Base-by-base conservation (phyloP, 352 stramenopile genomes). In the Phytophthora chlamydospora region DNA sequence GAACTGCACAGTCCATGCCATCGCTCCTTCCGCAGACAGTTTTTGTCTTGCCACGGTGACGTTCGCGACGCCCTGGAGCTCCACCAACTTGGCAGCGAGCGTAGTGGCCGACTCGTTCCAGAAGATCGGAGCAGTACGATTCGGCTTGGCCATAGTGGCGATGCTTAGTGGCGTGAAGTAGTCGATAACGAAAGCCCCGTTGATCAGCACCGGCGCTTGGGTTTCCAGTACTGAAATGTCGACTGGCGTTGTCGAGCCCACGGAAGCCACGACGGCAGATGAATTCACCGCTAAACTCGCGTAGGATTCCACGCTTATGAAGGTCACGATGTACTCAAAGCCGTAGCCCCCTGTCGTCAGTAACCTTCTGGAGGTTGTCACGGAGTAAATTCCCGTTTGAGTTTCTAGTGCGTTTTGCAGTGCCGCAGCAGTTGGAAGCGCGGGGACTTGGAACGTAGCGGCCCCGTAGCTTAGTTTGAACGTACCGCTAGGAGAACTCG, bases 1-100 rank as follows among this genome's bases (percentile, higher is more conserved):
- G 41, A 93, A 93, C 24, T 77, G 78, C 8, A 93, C 59, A 2
- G 62, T 88, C 84, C 84, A 93, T 29, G 76, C 73, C 66, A 81
- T 87, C 2, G 56, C 78, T 13, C 82, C 78, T 52, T 93, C 84
- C 1, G 82, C 66, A 6, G 78, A 68, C 0, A 90, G 55, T 42
- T 60, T 65, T 10, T 71, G 59, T 0, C 58, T 44, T 1, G 71
- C 49, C 8, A 90, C 75, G 1, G 53, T 68, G 0, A 91, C 82
- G 27, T 72, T 78, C 1, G 78, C 84, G 6, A 93, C 5, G 2
- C 80, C 83, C 11, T 85, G 71, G 9, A 93, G 67, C 11, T 64
- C 31, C 1, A 50, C 57, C 4, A 93, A 56, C 33, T 82, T 81
- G 0, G 14, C 16, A 1, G 64, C 63, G 2, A 92, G 3, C 0